A percentile compares a stretch with the other conserved stretches of the same genome.
Conservation (phyloP, 805 yeast genomes). For the Ascoidea asiatica region DNA sequence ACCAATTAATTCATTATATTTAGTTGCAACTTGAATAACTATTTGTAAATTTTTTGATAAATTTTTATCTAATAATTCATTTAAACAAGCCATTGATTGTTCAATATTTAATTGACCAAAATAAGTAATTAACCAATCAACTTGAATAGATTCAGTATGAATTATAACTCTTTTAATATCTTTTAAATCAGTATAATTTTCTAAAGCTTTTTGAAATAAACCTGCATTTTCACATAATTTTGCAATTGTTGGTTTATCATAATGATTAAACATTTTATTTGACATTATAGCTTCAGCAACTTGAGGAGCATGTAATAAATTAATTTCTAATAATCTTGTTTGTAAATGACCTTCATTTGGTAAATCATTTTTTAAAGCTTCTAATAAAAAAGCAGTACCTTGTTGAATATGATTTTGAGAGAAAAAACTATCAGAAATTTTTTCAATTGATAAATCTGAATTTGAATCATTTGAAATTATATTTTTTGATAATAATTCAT, state of each 20-base stretch:
- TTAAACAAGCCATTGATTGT: constrained; percentile 77
- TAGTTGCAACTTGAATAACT: constrained; percentile 92
- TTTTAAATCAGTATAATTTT: constrained; percentile 85
- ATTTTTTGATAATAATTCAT: constrained; percentile 59
- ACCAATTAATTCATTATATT: constrained; percentile 88
- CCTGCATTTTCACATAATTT: constrained; percentile 94
- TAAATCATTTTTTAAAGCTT: constrained; percentile 84
- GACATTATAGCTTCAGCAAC: constrained; percentile 98
- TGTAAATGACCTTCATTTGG: constrained; percentile 95
- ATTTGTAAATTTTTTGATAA: constrained; percentile 82
- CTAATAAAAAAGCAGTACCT: constrained; percentile 93
- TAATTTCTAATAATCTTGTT: constrained; percentile 86
- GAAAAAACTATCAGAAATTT: constrained; percentile 84
- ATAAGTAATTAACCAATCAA: constrained; percentile 86
- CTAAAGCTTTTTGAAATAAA: constrained; percentile 86
- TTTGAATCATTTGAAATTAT: constrained; percentile 24
- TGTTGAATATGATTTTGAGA: constrained; percentile 92
- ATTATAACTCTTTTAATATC: constrained; percentile 93
- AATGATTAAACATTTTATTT: constrained; percentile 89
- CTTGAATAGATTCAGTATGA: constrained; percentile 71
- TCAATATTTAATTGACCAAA: constrained; percentile 92
- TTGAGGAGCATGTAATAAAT: constrained; percentile 93
- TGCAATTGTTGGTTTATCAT: constrained; percentile 89
- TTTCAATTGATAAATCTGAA: constrained; percentile 60
- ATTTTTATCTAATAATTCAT: constrained; percentile 70